These are phyloP conservation scores for Stenogyne calaminthoides DNA, from an alignment of 305 asterid genomes.

Conservation along the genomic window DNA sequence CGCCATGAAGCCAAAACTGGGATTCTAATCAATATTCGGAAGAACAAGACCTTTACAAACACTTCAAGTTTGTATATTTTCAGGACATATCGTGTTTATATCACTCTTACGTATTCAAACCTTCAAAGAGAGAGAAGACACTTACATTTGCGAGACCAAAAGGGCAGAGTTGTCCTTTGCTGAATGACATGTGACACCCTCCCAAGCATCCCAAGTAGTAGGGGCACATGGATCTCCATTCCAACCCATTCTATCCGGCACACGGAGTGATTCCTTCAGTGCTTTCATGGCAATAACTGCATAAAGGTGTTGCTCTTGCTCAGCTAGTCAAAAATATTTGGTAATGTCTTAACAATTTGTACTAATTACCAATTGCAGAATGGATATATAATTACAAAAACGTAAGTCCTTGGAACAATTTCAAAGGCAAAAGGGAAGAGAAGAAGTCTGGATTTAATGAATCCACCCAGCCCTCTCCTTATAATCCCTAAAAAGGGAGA, in stretches of 20 bases:
- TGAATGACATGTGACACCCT: conserved; percentile 85
- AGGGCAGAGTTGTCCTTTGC: conserved; percentile 58
- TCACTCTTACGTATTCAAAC: neutral
- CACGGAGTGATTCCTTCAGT: conserved; percentile 80
- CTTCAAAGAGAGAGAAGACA: conserved; percentile 14
- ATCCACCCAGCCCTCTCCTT: too few relatives aligned
- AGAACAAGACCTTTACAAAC: neutral
- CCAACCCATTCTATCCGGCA: conserved; percentile 99
- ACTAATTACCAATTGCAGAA: neutral
- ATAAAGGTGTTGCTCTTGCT: conserved; percentile 16
- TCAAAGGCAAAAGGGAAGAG: too few relatives aligned
- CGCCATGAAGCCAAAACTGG: neutral
- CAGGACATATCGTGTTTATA: neutral
- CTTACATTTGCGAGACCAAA: conserved; percentile 85
- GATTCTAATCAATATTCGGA: neutral
- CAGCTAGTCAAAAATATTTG: neutral
- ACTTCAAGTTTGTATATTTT: neutral
- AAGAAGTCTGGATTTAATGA: too few relatives aligned
- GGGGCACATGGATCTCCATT: conserved; percentile 99
- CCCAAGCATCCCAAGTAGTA: conserved; percentile 99
- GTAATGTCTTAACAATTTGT: neutral
- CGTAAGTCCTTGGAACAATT: neutral
- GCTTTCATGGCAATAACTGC: conserved; percentile 89
- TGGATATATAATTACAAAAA: neutral
- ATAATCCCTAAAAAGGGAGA: neutral